Evolutionary conservation across 2,329 filamentous ascomycete genomes (phyloP).

Genomic region (Venturia effusa): DNA sequence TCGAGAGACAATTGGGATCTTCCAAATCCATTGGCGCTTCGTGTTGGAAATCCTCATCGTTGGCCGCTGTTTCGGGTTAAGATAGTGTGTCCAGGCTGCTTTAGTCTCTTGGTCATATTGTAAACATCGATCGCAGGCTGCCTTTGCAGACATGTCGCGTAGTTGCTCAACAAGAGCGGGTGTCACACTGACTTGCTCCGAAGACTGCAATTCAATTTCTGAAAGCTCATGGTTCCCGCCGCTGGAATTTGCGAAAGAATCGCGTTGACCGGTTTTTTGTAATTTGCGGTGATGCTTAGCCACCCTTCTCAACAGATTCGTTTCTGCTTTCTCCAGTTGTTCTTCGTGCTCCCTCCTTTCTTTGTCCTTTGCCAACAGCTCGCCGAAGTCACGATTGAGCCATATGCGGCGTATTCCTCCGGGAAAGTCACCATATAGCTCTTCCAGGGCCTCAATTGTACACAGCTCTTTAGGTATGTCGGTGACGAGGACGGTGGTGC

Average conservation of each 20-base stretch:
- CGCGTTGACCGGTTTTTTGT: background rate
- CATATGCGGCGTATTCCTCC: conserved; percentile 18
- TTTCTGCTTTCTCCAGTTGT: conserved; percentile 22
- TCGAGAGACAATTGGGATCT: conserved; percentile 62
- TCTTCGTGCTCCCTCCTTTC: conserved; percentile 19
- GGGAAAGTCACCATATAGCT: conserved; percentile 21
- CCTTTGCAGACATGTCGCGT: background rate
- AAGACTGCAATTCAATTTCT: background rate
- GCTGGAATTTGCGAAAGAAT: background rate
- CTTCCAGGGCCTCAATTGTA: conserved; percentile 19
- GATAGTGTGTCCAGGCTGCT: conserved; percentile 69
- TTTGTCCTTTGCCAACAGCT: conserved; percentile 16
- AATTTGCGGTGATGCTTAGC: conserved; percentile 16
- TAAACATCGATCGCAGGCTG: conserved; percentile 1
- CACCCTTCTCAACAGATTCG: conserved; percentile 15
- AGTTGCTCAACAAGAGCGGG: background rate
- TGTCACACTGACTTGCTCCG: background rate
- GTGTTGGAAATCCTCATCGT: conserved; percentile 66
- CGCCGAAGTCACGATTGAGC: conserved; percentile 21
- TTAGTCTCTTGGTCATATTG: conserved; percentile 11
- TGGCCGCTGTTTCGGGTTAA: conserved; percentile 71
- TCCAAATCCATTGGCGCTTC: conserved; percentile 54
- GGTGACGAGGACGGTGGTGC: conserved; percentile 23
- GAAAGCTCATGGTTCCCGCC: background rate
- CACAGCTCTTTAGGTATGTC: conserved; percentile 21